Percentiles rank a stretch among this genome's conserved stretches.
These are phyloP conservation scores for Aspergillus carlsbadensis DNA, from an alignment of 495 filamentous ascomycete genomes.

Conservation along the genomic window DNA sequence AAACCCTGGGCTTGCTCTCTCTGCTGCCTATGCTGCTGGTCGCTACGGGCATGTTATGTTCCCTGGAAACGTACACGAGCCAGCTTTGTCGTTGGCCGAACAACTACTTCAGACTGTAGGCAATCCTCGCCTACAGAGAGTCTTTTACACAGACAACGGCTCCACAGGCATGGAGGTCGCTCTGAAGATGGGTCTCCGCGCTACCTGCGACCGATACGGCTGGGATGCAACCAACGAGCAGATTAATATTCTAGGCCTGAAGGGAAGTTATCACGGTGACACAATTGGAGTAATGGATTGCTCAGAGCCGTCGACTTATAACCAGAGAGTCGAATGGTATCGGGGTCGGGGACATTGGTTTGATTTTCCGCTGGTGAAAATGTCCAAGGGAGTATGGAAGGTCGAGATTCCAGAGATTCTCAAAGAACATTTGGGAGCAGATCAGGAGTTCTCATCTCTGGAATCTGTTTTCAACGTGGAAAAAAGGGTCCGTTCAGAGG, in stretches of 20 bases:
- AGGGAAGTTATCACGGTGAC: constrained; percentile 78
- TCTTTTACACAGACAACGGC: constrained; percentile 79
- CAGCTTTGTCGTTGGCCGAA: constrained; percentile 64
- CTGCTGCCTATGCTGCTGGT: constrained; percentile 76
- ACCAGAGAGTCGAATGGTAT: constrained; percentile 80
- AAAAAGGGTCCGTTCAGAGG: constrained; percentile 37
- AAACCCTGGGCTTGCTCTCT: constrained; percentile 62
- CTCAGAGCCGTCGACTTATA: constrained; percentile 68
- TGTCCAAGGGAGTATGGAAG: constrained; percentile 61
- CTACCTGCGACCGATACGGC: constrained; percentile 59
- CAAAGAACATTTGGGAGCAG: constrained; percentile 43
- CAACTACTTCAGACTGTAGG: constrained; percentile 51
- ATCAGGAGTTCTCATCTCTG: constrained; percentile 48
- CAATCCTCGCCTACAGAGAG: constrained; percentile 61
- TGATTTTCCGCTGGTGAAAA: constrained; percentile 66
- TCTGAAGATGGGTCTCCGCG: constrained; percentile 74
- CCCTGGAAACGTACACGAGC: constrained; percentile 68
- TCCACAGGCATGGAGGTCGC: constrained; percentile 79
- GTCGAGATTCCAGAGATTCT: constrained; percentile 53
- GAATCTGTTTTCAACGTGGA: constrained; percentile 61
- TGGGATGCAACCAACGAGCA: constrained; percentile 55
- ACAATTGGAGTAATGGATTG: constrained; percentile 82
- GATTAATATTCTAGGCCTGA: constrained; percentile 66
- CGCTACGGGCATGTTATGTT: constrained; percentile 87
- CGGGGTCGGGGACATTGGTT: constrained; percentile 72